A percentile compares a stretch with the other conserved stretches of the same genome.
Conservation (phyloP, 768 basidiomycete genomes). For the Xanthoconium stramineum region DNA sequence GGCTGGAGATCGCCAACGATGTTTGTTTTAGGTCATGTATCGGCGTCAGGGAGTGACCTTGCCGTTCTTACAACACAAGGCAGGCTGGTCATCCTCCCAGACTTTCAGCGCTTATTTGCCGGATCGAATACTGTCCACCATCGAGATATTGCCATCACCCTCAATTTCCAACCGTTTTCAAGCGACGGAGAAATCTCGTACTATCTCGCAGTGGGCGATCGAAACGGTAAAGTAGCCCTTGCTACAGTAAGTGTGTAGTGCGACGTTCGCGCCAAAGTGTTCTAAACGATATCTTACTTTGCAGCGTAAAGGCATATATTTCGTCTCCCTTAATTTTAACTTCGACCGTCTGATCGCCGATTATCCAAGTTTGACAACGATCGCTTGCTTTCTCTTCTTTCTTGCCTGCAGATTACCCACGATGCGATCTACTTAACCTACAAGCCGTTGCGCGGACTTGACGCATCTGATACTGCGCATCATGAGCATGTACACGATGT, state of each 20-base stretch:
- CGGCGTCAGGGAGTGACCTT: conserved; percentile 42
- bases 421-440: conserved; percentile 48
- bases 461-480: background rate
- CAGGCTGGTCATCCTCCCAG: conserved; percentile 27
- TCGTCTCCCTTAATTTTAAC: conserved; percentile 23
- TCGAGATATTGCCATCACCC: conserved; percentile 30
- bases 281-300: background rate
- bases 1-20: background rate
- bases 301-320: conserved; percentile 24
- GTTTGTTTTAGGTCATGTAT: conserved; percentile 38
- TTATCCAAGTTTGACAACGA: conserved; percentile 10
- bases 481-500: background rate
- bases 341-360: conserved; percentile 14
- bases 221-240: conserved; percentile 39
- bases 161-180: conserved; percentile 24
- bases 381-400: conserved; percentile 28
- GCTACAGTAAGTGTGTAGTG: conserved; percentile 39
- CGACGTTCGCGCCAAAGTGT: background rate
- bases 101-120: conserved; percentile 26
- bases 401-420: conserved; percentile 55
- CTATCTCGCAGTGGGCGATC: conserved; percentile 48
- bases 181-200: conserved; percentile 28
- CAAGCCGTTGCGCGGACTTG: conserved; percentile 3
- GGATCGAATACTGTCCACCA: conserved; percentile 36
- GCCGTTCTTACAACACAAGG: conserved; percentile 28